Base-by-base conservation (phyloP, 176 grass and related monocot species). In the Hordeum marinum region DNA sequence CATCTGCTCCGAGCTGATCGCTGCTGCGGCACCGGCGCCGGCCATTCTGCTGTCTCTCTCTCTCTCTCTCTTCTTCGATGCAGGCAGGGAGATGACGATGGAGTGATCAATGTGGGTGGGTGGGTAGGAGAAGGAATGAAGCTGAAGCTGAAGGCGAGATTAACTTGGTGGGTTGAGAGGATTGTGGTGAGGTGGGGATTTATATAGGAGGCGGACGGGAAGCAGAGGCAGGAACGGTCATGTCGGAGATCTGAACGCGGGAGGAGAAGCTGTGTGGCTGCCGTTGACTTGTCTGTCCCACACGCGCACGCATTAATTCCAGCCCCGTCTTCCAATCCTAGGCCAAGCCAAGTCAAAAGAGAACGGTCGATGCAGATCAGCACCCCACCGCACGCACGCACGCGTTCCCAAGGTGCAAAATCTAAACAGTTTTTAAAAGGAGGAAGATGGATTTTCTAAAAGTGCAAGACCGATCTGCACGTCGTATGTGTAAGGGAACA, bases 1-100 rank as follows among this genome's bases (percentile, higher is more conserved):
- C 23, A 97, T 79, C 88, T 97, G 90, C 77, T 92, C 82, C 25
- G 29, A 7, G 58, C 72, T 75, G 25, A 75, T 52, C 72, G 26
- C 8, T 24, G 42, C 70, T 6, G 23, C 40, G 0, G 41, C 43
- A 2, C 36, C 68, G 8, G 36, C 18, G 8, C 23, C 40, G 8
- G 71, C 43, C 72, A 75, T 52, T 15, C 48, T 52, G 48, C 48
- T 7, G 2, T 6, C 48, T 50, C 29, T 29, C 29, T 29, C 29
- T 29, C 37, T 41, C 39, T 41, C 37, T 41, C 39, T 41, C 48
- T 52, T 18, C 43, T 52, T 52, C 15, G 48, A 52, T n/a, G n/a
- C n/a, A n/a, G n/a, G n/a, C n/a, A n/a, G n/a, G n/a, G n/a, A n/a
- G n/a, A n/a, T 52, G 48, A 46, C 12, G 43, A 46, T 5, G 43